These are phyloP conservation scores for Fraxinus sp. DNA, from an alignment of 305 asterid species.

Conservation along the genomic window DNA sequence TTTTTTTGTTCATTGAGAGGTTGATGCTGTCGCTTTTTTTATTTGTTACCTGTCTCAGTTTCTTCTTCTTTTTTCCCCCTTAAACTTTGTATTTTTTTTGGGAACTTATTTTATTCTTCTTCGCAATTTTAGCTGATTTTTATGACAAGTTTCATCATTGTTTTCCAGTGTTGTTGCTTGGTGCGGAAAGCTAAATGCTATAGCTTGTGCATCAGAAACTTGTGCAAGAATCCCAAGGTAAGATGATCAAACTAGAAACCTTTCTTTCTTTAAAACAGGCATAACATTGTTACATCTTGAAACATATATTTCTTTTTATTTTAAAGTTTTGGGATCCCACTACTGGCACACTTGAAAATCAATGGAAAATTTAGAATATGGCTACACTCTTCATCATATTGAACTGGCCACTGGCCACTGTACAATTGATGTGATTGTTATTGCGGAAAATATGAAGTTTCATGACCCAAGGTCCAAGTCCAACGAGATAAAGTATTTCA, in stretches of 20 bases:
- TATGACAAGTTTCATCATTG: constrained; percentile 10
- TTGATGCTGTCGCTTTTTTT: background rate
- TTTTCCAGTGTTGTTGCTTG: constrained; percentile 88
- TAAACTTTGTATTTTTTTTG: background rate
- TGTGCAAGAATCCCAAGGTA: constrained; percentile 99
- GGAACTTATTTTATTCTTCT: background rate
- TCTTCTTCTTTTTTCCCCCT: background rate
- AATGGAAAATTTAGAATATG: background rate
- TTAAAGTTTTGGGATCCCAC: background rate
- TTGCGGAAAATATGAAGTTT: background rate
- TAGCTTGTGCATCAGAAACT: constrained; percentile 98
- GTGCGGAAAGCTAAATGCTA: constrained; percentile 94
- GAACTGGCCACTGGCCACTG: background rate
- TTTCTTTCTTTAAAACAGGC: constrained; percentile 2
- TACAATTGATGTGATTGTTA: background rate
- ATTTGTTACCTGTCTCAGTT: background rate
- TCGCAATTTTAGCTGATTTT: constrained; percentile 3
- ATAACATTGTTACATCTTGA: background rate
- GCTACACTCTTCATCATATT: background rate
- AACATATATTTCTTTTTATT: background rate
- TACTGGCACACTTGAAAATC: background rate
- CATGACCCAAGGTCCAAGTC: constrained; percentile 9
- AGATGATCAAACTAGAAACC: constrained; percentile 12
- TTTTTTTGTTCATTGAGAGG: background rate
- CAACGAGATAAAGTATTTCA: background rate